phyloP scores from a whole-genome alignment of 768 basidiomycete species.

The Tricholoma bakamatsutake region DNA sequence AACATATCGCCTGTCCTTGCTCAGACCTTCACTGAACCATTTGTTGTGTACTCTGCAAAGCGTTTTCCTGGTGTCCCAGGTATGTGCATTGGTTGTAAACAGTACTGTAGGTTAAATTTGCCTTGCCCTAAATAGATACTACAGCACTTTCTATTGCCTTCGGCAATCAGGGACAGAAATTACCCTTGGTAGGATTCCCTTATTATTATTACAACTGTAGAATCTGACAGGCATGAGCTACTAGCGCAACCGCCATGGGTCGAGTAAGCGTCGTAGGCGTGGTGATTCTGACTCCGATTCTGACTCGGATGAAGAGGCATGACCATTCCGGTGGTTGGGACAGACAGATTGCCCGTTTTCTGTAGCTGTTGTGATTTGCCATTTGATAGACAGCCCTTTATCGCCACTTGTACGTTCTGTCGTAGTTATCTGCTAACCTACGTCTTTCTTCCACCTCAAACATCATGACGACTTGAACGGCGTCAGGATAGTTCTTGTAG shows the following conservation, averaged over 20 bases:
- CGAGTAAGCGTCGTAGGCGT: slow-evolving; percentile 58
- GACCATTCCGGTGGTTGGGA: not conserved
- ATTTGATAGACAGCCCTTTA: slow-evolving; percentile 1
- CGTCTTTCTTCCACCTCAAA: slow-evolving; percentile 27
- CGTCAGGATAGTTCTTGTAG: slow-evolving; percentile 43
- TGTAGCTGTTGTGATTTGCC: slow-evolving; percentile 4
- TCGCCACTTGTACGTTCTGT: slow-evolving; percentile 24
- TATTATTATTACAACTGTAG: slow-evolving; percentile 13
- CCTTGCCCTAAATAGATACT: slow-evolving; percentile 49
- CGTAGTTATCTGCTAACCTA: slow-evolving; percentile 23
- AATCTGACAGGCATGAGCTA: slow-evolving; percentile 10
- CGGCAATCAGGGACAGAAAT: slow-evolving; percentile 85
- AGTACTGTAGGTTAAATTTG: slow-evolving; percentile 2
- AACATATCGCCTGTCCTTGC: slow-evolving; percentile 74
- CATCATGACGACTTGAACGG: slow-evolving; percentile 26
- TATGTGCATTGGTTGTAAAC: slow-evolving; percentile 29
- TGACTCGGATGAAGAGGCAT: slow-evolving; percentile 55
- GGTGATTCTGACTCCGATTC: slow-evolving; percentile 62
- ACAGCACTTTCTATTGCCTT: slow-evolving; percentile 85
- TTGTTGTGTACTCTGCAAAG: slow-evolving; percentile 89
- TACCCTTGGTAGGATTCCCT: slow-evolving; percentile 60
- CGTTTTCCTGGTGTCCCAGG: slow-evolving; percentile 93
- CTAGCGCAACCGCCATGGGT: slow-evolving; percentile 79
- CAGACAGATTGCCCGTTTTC: not conserved
- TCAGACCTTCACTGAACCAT: slow-evolving; percentile 76